These are phyloP conservation scores for Sclerotinia minor DNA, from an alignment of 2,329 filamentous ascomycete genomes.

Conservation along the genomic window DNA sequence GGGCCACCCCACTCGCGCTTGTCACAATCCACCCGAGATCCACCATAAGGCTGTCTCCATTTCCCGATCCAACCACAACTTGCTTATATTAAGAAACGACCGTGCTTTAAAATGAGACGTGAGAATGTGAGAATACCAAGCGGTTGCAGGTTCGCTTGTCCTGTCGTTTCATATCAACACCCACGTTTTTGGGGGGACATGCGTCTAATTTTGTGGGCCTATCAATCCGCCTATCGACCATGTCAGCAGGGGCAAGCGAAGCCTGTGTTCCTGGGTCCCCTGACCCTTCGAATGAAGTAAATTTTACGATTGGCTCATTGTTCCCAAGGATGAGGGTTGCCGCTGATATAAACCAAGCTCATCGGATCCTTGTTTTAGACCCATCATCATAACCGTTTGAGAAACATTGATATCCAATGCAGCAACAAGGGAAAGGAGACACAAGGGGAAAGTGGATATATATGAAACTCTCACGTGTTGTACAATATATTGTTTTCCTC, in stretches of 20 bases:
- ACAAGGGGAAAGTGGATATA: not conserved
- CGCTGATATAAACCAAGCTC: not conserved
- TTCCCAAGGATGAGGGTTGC: conserved; percentile 12
- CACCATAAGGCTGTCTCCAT: conserved; percentile 20
- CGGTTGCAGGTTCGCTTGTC: conserved; percentile 15
- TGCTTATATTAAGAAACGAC: conserved; percentile 1
- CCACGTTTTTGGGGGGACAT: conserved; percentile 4
- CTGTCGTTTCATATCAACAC: conserved; percentile 5
- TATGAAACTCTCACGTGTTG: conserved; percentile 1
- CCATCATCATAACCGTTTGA: not conserved
- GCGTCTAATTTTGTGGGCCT: conserved; percentile 21
- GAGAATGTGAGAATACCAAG: not conserved
- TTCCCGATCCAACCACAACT: conserved; percentile 8
- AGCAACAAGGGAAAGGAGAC: not conserved
- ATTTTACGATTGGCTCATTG: conserved; percentile 9
- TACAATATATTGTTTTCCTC: not conserved
- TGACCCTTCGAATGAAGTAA: not conserved
- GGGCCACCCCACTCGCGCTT: conserved; percentile 16
- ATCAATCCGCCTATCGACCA: conserved; percentile 6
- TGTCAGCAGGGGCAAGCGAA: conserved; percentile 7
- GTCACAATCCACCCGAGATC: conserved; percentile 15
- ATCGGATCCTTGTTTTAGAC: not conserved
- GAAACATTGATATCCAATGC: conserved; percentile 5
- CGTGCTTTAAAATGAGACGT: conserved; percentile 1
- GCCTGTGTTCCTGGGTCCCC: not conserved